Evolutionary conservation across 306 rosid species (phyloP).

Genomic region (Rubus idaeus): DNA sequence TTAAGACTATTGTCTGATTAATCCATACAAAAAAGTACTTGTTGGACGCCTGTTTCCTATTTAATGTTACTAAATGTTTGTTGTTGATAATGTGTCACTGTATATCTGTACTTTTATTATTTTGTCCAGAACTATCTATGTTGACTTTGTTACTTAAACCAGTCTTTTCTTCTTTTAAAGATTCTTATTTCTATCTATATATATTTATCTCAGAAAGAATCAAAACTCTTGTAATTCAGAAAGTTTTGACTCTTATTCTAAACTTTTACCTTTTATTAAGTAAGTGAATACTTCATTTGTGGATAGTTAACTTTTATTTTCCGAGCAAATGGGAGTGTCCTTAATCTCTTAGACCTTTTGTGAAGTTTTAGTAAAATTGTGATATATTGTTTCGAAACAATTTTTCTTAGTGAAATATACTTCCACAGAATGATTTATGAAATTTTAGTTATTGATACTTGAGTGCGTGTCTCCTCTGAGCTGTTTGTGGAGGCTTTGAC

Average conservation of each 20-base stretch:
- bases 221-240: neutral
- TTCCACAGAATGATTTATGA: neutral
- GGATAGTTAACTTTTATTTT: neutral
- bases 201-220: no score
- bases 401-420: neutral
- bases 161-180: neutral
- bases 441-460: neutral
- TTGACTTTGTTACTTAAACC: neutral
- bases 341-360: no score
- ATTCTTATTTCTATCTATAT: no score
- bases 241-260: neutral
- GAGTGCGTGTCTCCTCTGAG: neutral
- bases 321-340: no score
- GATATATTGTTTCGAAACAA: neutral
- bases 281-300: neutral
- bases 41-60: neutral
- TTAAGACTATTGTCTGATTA: neutral
- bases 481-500: neutral
- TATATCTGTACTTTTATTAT: neutral
- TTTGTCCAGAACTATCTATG: neutral
- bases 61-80: neutral
- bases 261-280: neutral
- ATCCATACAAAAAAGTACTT: neutral
- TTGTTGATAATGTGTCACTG: neutral
- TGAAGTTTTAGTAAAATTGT: neutral